Evolutionary conservation across 1,284 basidiomycete genomes (phyloP), one percentile per base, ranked within the genome.

Genomic region (Leccinum pachyderme): DNA sequence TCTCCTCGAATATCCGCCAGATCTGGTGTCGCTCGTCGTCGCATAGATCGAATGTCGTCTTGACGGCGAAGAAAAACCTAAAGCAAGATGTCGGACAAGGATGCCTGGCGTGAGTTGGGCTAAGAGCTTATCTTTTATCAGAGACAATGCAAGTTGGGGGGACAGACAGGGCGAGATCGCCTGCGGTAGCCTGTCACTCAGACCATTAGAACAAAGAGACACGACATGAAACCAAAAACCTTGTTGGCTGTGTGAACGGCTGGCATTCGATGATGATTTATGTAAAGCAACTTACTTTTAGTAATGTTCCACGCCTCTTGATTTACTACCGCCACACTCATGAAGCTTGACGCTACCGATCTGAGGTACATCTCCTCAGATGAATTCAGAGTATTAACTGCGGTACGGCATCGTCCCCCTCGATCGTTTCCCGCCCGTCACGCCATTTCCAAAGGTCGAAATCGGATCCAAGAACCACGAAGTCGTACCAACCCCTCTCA

Each of bases 381-480:
- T 58, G 95, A 98, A 71, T 99, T 98, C 73, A 80, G 95, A 51
- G 94, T 98, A 12, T 79, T 99, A 33, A 94, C 93, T 25, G 93
- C 96, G 48, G 94, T 97, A 68, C 52, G 84, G 39, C 25, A 12
- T 32, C 51, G 18, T 49, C 31, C 41, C 15, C n/a, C 27, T 47
- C 25, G 29, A 52, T 47, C 7, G 32, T 56, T 49, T 52, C 50
- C 2, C 52, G 5, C n/a, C 6, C 39, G 46, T 24, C 49, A 48
- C 35, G 32, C 44, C 22, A 22, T 43, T 18, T 35, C 47, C 47
- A 39, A 35, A 96, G 93, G 89, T 91, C 41, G 96, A 99, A 76
- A 95, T 97, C 82, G 97, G 96, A 33, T 97, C 93, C 5, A 97
- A 97, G 76, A 98, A 98, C 68, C 96, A 99, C 70, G 91, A 98